Conservation (phyloP, 352 stramenopile species). For the Pythium apleroticum region DNA sequence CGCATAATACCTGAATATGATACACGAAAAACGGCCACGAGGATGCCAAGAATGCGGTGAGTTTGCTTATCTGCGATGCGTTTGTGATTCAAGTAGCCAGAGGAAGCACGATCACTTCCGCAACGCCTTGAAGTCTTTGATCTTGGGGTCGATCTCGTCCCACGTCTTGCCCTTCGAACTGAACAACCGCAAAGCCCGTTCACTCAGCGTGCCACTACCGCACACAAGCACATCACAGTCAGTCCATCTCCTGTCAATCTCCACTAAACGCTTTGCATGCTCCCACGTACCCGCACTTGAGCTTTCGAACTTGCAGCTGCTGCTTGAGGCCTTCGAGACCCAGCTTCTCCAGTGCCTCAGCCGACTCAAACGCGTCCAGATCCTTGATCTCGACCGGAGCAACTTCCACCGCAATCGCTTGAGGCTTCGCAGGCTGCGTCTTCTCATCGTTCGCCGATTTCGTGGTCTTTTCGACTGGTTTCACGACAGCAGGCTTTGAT, state of each 20-base stretch:
- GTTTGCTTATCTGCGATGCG: background rate
- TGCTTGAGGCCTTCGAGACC: constrained; percentile 92
- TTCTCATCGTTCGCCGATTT: constrained; percentile 2
- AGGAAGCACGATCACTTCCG: constrained; percentile 13
- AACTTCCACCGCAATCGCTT: constrained; percentile 14
- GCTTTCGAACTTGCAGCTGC: constrained; percentile 86
- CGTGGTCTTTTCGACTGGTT: background rate
- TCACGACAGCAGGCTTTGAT: constrained; percentile 6
- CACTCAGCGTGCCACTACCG: constrained; percentile 75
- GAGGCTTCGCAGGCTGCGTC: background rate
- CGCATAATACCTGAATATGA: background rate
- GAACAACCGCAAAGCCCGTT: constrained; percentile 92
- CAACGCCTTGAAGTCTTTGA: constrained; percentile 58
- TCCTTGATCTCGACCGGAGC: constrained; percentile 36
- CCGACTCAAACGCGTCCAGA: constrained; percentile 52
- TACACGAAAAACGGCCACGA: background rate
- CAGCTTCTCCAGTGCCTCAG: constrained; percentile 79
- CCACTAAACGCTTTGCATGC: background rate
- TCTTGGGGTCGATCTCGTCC: constrained; percentile 88
- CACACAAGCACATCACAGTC: constrained; percentile 3
- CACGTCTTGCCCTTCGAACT: constrained; percentile 90
- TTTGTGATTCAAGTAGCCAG: background rate
- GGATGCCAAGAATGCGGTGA: background rate
- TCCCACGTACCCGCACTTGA: constrained; percentile 94
- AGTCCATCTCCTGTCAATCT: background rate